phyloP scores from a whole-genome alignment of 345 rosid species.

The Populus tremula region DNA sequence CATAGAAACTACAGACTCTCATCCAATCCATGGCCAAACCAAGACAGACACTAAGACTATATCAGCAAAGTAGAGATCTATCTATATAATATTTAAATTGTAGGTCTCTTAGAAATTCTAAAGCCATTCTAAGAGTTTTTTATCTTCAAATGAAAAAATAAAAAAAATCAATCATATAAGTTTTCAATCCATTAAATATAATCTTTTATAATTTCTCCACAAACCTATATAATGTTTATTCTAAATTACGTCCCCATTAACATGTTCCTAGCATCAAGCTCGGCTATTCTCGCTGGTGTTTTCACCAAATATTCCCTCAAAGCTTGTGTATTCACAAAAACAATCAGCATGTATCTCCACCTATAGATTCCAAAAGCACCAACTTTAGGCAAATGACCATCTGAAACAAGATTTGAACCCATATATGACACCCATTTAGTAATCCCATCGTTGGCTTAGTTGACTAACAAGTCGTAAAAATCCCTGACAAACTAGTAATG shows the following conservation, averaged over 20 bases:
- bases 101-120: too few relatives aligned
- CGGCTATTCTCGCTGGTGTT: neutral
- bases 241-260: constrained; percentile 10
- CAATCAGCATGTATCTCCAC: neutral
- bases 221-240: neutral
- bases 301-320: constrained; percentile 14
- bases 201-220: too few relatives aligned
- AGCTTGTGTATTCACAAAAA: neutral
- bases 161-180: too few relatives aligned
- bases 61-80: too few relatives aligned
- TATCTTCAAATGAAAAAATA: too few relatives aligned
- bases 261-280: constrained; percentile 2
- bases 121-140: too few relatives aligned
- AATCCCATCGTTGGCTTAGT: neutral
- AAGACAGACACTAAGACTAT: neutral
- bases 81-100: too few relatives aligned
- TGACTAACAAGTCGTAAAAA: neutral
- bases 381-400: neutral
- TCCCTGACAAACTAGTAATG: neutral
- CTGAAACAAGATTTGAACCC: neutral
- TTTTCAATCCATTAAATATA: too few relatives aligned
- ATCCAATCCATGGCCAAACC: neutral
- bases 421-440: neutral
- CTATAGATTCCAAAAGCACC: neutral
- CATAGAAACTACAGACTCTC: neutral